phyloP scores from a whole-genome alignment of 306 rosid genomes.

The Phaseolus lunatus region DNA sequence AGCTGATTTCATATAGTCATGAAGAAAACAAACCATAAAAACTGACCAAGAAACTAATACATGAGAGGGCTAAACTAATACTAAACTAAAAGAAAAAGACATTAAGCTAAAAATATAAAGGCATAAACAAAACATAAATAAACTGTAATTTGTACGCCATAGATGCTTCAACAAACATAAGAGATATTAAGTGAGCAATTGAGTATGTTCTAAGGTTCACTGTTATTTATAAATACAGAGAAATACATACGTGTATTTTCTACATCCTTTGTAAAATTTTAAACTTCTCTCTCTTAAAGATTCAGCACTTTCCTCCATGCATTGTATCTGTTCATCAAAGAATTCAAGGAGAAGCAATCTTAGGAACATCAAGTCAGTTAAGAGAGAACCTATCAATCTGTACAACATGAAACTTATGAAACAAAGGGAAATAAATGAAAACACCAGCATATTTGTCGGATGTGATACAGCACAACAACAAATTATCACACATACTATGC shows the following conservation, averaged over 20 bases:
- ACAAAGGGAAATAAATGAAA: conserved; percentile 2
- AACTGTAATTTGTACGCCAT: conserved; percentile 18
- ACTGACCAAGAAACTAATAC: neutral
- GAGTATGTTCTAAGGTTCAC: conserved; percentile 11
- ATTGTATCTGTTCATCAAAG: conserved; percentile 76
- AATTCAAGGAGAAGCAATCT: conserved; percentile 38
- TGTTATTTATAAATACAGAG: conserved; percentile 26
- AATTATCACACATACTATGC: conserved; percentile 16
- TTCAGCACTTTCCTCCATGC: conserved; percentile 99
- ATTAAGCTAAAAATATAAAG: neutral
- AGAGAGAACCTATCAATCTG: conserved; percentile 36
- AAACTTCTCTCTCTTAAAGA: conserved; percentile 93
- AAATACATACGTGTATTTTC: conserved; percentile 94
- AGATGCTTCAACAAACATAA: conserved; percentile 21
- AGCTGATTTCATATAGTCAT: conserved; percentile 1
- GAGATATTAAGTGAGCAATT: neutral
- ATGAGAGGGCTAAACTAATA: conserved; percentile 11
- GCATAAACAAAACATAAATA: neutral
- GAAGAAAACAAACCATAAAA: neutral
- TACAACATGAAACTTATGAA: conserved; percentile 8
- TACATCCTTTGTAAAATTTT: conserved; percentile 94
- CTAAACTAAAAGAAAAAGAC: conserved; percentile 27
- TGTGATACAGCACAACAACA: neutral
- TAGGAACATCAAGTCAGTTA: conserved; percentile 35
- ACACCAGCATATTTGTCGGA: conserved; percentile 28